Percentiles rank a stretch among this genome's conserved stretches.
These are phyloP conservation scores for Erysimum cheiri DNA, from an alignment of 441 rosid genomes.

Conservation along the genomic window DNA sequence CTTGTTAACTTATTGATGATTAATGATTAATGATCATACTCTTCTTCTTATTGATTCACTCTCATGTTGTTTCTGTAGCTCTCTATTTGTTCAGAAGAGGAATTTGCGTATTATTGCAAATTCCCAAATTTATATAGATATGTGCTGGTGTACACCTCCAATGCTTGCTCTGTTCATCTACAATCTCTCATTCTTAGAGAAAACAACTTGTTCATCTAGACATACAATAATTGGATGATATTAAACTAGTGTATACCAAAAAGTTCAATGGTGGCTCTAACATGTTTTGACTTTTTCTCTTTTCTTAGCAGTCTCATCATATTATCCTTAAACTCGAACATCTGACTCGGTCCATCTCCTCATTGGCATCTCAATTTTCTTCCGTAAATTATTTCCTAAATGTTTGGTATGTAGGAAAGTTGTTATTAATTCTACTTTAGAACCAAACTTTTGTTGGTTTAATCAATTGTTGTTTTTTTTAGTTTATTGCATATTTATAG, in stretches of 20 bases:
- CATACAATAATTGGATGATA: background rate
- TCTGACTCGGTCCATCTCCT: constrained; percentile 15
- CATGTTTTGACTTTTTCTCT: constrained; percentile 26
- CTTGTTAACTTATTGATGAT: constrained; percentile 1
- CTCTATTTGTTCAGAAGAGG: background rate
- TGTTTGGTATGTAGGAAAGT: background rate
- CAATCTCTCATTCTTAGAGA: too few species aligned
- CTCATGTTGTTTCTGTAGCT: background rate
- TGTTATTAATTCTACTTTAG: background rate
- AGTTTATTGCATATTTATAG: background rate
- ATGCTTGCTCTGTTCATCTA: background rate
- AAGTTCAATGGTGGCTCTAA: constrained; percentile 42
- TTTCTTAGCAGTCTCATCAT: background rate
- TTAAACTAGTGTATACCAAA: background rate
- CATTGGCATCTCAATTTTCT: constrained; percentile 9
- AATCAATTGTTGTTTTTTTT: background rate
- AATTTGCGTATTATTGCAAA: background rate
- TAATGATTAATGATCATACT: background rate
- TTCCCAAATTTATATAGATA: background rate
- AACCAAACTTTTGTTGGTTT: background rate
- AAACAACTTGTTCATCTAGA: constrained; percentile 10
- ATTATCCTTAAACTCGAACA: background rate
- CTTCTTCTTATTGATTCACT: constrained; percentile 1
- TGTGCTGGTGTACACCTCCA: background rate
- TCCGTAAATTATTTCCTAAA: background rate